Evolutionary conservation across 352 stramenopile genomes (phyloP), one percentile per base, ranked within the genome.

Genomic region (Aphanomyces invadans): DNA sequence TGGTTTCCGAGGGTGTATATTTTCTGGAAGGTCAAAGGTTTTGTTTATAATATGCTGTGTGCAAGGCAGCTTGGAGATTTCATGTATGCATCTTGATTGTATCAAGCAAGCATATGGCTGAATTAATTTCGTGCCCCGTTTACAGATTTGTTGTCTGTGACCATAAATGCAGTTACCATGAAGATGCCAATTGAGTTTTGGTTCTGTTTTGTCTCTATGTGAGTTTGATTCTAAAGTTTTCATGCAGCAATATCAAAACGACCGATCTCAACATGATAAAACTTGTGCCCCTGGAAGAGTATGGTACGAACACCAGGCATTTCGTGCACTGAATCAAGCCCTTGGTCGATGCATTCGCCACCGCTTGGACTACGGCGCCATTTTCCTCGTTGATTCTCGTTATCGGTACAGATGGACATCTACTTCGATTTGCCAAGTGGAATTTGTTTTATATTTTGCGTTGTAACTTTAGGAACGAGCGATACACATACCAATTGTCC

Each of bases 271-370:
- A 3, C 63, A 81, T 21, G 79, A 92, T 54, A 74, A 77, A 44
- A 79, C 78, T 33, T 74, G 87, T 15, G 81, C 90, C n/a, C 87
- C 83, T 19, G 86, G 86, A 12, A 71, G 76, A 45, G 71, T 73
- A 17, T 99, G 97, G 97, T 99, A 99, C 76, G 86, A 90, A 26
- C 88, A 99, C 36, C 95, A 99, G 72, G 96, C 96, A 0, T 97
- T 97, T 71, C 86, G 96, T n/a, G 96, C 96, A 12, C 87, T 99
- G 11, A 99, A 99, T 76, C 97, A 99, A 81, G 97, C 97, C 11
- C 83, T 99, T 19, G 97, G 97, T 0, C 87, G 97, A 45, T 98
- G 98, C 32, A 99, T 99, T 77, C 95, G 97, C 28, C 97, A 99
- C 74, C 87, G 89, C 3, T 76, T 88, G 29, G 97, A 99, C 74